These are phyloP conservation scores for Perkinsus marinus DNA, from an alignment of 169 alveolate species.

Conservation along the genomic window DNA sequence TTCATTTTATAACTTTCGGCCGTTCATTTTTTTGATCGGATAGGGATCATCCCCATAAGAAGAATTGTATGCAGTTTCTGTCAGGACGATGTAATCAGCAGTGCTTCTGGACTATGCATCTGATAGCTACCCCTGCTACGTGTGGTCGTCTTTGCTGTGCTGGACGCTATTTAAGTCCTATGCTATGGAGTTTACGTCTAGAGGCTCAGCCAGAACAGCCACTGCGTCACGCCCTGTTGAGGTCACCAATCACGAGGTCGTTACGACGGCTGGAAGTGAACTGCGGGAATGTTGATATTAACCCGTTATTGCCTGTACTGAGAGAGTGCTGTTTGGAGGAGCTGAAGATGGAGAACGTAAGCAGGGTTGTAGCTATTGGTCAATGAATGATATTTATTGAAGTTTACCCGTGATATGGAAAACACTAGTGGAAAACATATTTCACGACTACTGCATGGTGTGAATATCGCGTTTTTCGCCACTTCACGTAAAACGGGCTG, in stretches of 20 bases:
- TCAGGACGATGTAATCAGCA: background rate
- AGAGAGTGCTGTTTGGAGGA: background rate
- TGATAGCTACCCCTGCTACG: background rate
- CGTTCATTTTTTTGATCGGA: too few species aligned
- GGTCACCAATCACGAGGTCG: background rate
- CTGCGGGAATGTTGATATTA: background rate
- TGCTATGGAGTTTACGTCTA: background rate
- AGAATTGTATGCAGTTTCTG: too few species aligned
- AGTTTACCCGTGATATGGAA: too few species aligned
- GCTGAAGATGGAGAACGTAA: background rate
- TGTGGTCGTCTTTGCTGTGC: background rate
- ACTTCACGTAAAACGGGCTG: background rate
- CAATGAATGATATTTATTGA: too few species aligned
- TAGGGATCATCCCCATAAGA: too few species aligned
- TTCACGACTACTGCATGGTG: too few species aligned
- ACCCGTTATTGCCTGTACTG: background rate
- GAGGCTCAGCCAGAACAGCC: background rate
- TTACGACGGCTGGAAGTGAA: background rate
- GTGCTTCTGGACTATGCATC: background rate
- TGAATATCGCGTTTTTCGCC: too few species aligned
- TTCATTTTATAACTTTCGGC: too few species aligned
- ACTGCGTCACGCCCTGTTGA: background rate
- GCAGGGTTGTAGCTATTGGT: background rate
- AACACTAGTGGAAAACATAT: too few species aligned
- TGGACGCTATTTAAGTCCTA: background rate